Conservation (phyloP, 2,329 filamentous ascomycete species). For the Dissoconium aciculare region DNA sequence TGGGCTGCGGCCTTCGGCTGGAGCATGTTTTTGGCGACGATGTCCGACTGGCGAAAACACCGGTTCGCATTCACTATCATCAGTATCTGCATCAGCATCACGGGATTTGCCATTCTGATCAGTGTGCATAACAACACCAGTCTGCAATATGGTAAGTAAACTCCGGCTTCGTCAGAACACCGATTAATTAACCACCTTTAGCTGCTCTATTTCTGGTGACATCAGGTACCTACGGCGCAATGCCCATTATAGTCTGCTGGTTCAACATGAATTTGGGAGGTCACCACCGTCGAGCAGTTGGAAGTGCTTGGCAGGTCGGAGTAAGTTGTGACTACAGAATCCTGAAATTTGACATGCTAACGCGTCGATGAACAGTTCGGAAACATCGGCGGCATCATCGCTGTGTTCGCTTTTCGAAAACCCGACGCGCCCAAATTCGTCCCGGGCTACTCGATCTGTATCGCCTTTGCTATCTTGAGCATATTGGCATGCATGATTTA, state of each 20-base stretch:
- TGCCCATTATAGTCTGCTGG: slow-evolving; percentile 54
- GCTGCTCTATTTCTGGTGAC: slow-evolving; percentile 64
- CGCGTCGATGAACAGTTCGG: too few species aligned
- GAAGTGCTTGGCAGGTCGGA: slow-evolving; percentile 36
- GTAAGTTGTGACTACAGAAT: slow-evolving; percentile 26
- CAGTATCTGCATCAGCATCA: slow-evolving; percentile 53
- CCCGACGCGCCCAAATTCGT: slow-evolving; percentile 53
- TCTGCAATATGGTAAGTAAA: slow-evolving; percentile 50
- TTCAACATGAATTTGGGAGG: slow-evolving; percentile 41
- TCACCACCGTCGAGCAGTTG: slow-evolving; percentile 35
- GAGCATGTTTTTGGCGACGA: slow-evolving; percentile 56
- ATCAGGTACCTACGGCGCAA: slow-evolving; percentile 56
- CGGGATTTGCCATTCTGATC: slow-evolving; percentile 63
- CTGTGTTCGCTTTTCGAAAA: slow-evolving; percentile 35
- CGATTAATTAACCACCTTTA: too few species aligned
- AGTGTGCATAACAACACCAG: slow-evolving; percentile 50
- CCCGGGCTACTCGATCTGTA: slow-evolving; percentile 61
- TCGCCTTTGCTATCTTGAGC: slow-evolving; percentile 58
- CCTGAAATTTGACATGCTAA: too few species aligned
- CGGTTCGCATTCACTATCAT: slow-evolving; percentile 59
- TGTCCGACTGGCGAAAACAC: slow-evolving; percentile 58
- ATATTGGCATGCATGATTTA: slow-evolving; percentile 48
- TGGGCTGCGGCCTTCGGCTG: slow-evolving; percentile 65
- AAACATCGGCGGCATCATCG: slow-evolving; percentile 38
- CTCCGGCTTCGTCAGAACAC: too few species aligned